Evolutionary conservation across 139 green algal species (phyloP), one percentile per base, ranked within the genome.

Genomic region (Pleodorina starrii): DNA sequence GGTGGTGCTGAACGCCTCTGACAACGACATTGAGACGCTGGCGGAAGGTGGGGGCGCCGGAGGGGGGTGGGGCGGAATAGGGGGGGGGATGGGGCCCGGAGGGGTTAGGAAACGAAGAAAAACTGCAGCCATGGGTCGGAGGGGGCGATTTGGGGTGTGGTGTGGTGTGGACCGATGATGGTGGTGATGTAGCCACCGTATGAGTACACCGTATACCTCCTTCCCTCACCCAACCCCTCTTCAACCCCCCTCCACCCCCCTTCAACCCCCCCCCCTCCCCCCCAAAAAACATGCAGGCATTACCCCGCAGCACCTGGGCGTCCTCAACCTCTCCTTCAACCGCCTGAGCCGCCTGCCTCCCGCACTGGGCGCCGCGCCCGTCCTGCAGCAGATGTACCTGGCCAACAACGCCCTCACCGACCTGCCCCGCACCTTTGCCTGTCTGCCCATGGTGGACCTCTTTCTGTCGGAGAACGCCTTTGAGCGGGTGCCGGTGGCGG

Each of bases 291-390:
- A n/a, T n/a, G 23, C 90, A 90, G 91, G 91, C 54, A 38, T 91
- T 21, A 81, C 83, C 35, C 91, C 88, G 3, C 46, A 80, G 29
- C 77, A 87, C 23, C 88, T 96, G 51, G 87, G 89, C 32, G 92
- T 96, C 23, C 85, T 94, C 4, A 92, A 95, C 86, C 43, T 94
- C 42, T 92, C 91, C 25, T 94, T 93, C 90, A 96, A 96, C 91
- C 72, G 51, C 40, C 85, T 96, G n/a, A 59, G 66, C 21, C 19
- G 54, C 21, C 78, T 94, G 63, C 90, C 90, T 0, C 14, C 77
- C 25, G 79, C 88, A 11, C 78, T 94, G 72, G 92, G 92, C 21
- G 78, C 51, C 17, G 48, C 88, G 27, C 90, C 90, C 5, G 87
- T 92, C 38, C 90, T 94, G 78, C 92, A 94, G 92, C 89, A 79